Conservation (phyloP, 2,329 filamentous ascomycete genomes). For the Dactylonectria estremocensis region DNA sequence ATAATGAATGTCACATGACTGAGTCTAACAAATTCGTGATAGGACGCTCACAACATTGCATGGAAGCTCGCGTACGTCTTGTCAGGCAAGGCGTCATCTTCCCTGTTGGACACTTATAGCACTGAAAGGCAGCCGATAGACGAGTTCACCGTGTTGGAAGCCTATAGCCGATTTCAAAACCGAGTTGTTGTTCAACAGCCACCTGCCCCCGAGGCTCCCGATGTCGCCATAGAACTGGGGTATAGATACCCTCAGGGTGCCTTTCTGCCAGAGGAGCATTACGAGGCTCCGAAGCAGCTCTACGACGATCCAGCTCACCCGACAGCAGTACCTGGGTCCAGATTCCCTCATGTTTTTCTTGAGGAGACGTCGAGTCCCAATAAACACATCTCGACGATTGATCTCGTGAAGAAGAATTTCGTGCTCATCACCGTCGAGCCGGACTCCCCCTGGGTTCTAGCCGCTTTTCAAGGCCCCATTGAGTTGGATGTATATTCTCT, state of each 20-base stretch:
- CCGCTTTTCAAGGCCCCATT: neutral
- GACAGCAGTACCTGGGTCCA: neutral
- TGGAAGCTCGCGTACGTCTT: slow-evolving; percentile 16
- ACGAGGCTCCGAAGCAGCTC: neutral
- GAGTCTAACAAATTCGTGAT: no score
- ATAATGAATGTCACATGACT: neutral
- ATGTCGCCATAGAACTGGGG: slow-evolving; percentile 6
- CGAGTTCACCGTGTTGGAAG: slow-evolving; percentile 7
- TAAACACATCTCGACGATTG: neutral
- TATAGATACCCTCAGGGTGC: slow-evolving; percentile 1
- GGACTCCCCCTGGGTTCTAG: neutral
- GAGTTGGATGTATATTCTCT: slow-evolving; percentile 1
- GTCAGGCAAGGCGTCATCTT: slow-evolving; percentile 2
- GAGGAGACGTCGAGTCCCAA: neutral
- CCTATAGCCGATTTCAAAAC: slow-evolving; percentile 14
- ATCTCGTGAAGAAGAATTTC: slow-evolving; percentile 11
- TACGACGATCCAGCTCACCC: neutral
- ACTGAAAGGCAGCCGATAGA: slow-evolving; percentile 11
- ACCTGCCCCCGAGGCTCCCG: neutral
- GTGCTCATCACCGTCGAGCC: neutral
- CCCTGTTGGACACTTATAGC: neutral
- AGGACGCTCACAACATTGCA: slow-evolving; percentile 13
- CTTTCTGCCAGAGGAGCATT: neutral
- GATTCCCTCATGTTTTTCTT: slow-evolving; percentile 6
- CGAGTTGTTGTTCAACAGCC: slow-evolving; percentile 8